Conservation (phyloP, 2,329 filamentous ascomycete species). For the Drechslerella coelobrocha region DNA sequence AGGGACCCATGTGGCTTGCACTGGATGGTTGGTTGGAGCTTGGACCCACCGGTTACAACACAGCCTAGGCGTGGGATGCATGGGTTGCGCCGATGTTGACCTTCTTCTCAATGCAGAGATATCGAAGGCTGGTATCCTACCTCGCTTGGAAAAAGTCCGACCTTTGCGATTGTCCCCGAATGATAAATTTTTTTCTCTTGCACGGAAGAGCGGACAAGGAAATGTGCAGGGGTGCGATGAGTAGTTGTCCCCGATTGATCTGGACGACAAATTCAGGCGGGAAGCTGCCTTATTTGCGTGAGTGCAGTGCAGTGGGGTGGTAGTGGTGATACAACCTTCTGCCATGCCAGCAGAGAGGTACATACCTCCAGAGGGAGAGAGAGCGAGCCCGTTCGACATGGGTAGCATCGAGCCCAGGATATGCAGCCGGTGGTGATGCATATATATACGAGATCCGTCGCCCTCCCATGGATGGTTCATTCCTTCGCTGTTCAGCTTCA, state of each 20-base stretch:
- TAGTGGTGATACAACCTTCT: neutral
- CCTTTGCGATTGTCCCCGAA: neutral
- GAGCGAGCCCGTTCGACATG: too few relatives aligned
- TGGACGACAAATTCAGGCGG: conserved; percentile 18
- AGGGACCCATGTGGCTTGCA: conserved; percentile 28
- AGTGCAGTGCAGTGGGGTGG: too few relatives aligned
- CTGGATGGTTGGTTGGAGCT: conserved; percentile 25
- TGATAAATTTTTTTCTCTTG: neutral
- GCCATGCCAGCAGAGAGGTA: neutral
- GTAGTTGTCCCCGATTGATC: conserved; percentile 20
- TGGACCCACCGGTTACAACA: conserved; percentile 35
- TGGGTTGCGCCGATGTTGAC: conserved; percentile 7
- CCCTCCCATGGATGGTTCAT: conserved; percentile 13
- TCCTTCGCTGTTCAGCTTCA: conserved; percentile 11
- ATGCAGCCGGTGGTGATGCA: conserved; percentile 11
- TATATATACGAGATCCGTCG: conserved; percentile 17
- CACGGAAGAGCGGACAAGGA: neutral
- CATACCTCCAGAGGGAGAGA: neutral
- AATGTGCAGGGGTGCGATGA: conserved; percentile 18
- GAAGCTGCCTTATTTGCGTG: conserved; percentile 13
- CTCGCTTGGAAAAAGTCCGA: neutral
- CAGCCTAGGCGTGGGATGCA: conserved; percentile 22
- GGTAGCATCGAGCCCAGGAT: neutral
- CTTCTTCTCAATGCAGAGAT: neutral
- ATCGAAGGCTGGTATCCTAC: neutral